Conservation (phyloP, 148 eudicot genomes). For the Pharnaceum exiguum region DNA sequence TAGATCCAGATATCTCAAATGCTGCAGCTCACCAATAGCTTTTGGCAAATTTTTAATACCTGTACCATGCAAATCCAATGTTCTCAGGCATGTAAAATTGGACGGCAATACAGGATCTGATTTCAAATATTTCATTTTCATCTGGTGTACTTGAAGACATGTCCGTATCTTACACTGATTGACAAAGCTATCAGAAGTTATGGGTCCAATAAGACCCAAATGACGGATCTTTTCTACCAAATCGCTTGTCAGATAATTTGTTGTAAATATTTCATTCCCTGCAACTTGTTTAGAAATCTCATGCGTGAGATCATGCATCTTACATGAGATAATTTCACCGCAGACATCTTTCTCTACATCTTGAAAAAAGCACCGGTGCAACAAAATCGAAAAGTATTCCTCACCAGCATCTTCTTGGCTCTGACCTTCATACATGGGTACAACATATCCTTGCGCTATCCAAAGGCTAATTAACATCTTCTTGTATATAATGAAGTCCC, state of each 20-base stretch:
- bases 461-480: constrained; percentile 8
- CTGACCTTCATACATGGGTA: neutral
- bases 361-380: constrained; percentile 13
- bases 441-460: constrained; percentile 15
- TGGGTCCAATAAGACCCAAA: neutral
- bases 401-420: constrained; percentile 13
- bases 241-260: neutral
- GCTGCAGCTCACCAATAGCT: neutral
- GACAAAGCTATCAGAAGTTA: neutral
- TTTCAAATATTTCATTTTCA: neutral
- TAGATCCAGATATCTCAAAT: constrained; percentile 1
- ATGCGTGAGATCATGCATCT: constrained; percentile 17
- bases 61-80: neutral
- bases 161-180: neutral
- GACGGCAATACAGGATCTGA: neutral
- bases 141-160: neutral
- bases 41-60: neutral
- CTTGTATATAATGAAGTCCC: neutral
- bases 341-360: neutral
- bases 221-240: neutral
- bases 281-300: neutral
- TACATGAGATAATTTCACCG: constrained; percentile 2
- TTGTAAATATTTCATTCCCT: neutral
- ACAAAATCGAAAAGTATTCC: constrained; percentile 2
- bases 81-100: neutral